Evolutionary conservation across 2,329 filamentous ascomycete species (phyloP), one percentile per base, ranked within the genome.

Genomic region (Colletotrichum cordylinicola): DNA sequence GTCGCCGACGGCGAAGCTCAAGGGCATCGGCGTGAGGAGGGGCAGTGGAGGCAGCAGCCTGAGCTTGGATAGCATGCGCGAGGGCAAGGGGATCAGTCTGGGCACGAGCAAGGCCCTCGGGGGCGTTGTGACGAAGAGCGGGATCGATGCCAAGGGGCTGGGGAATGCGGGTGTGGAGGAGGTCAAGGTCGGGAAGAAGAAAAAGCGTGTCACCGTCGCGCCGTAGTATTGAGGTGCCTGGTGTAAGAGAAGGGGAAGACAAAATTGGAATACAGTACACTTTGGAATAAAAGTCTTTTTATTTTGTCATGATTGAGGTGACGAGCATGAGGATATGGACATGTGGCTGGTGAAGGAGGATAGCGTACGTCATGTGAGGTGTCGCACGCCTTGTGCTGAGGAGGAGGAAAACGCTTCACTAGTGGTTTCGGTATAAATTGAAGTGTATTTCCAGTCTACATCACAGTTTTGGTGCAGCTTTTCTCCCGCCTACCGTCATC

Each of bases 21-120:
- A 81, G 72, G 80, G 80, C 10, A 77, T 79, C 4, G 82, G 81
- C 13, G 80, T 81, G 10, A 79, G 82, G 12, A 78, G 82, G 18
- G 81, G 81, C 48, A 81, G 81, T 58, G 72, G 77, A 4, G 80
- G 80, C 8, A 87, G 85, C 75, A 84, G 80, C 62, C 81, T 88
- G 18, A 87, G 85, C 67, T 68, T 87, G 33, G 85, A 86, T 55
- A 82, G 84, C n/a, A 83, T 85, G 76, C 79, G 84, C 12, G 80
- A 81, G 9, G 83, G 83, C 6, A 82, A 83, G 43, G 86, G 86
- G 4, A 88, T 88, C 72, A 84, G 80, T 37, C 81, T 88, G 39
- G 86, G 84, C 9, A 80, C 82, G 8, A 82, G 85, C 31, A 85
- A 81, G 73, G 83, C 83, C 2, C 81, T 80, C 12, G 82, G 81